A percentile compares a stretch with the other conserved stretches of the same genome.
These are phyloP conservation scores for Fusarium continuum DNA, from an alignment of 2,329 filamentous ascomycete genomes.

Conservation along the genomic window DNA sequence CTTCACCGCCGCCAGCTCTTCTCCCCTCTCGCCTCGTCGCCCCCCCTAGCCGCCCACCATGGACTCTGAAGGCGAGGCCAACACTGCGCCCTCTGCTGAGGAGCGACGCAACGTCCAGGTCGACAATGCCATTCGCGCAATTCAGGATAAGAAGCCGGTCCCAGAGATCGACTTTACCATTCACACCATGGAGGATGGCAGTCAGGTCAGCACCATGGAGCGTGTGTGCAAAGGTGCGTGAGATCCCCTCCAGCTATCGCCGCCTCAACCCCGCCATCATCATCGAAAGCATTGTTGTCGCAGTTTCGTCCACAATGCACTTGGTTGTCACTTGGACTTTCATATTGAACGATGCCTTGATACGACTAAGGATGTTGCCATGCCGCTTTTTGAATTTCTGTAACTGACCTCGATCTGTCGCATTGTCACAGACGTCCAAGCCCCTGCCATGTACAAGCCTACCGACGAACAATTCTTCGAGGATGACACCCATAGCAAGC, in stretches of 20 bases:
- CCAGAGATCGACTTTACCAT: slow-evolving; percentile 99
- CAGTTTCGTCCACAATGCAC: slow-evolving; percentile 16
- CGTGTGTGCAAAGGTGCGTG: slow-evolving; percentile 95
- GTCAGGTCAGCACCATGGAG: slow-evolving; percentile 93
- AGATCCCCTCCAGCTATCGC: slow-evolving; percentile 33
- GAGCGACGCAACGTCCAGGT: slow-evolving; percentile 69
- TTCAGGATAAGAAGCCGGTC: slow-evolving; percentile 92
- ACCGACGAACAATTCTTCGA: slow-evolving; percentile 95
- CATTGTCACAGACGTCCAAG: slow-evolving; percentile 82
- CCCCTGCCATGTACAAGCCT: slow-evolving; percentile 90
- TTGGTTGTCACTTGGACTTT: neutral
- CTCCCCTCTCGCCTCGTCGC: slow-evolving; percentile 20
- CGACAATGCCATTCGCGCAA: slow-evolving; percentile 90
- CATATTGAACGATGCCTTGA: neutral
- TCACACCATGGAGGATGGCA: slow-evolving; percentile 97
- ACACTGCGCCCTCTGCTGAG: slow-evolving; percentile 47
- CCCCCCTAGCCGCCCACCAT: slow-evolving; percentile 42
- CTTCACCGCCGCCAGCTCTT: slow-evolving; percentile 43
- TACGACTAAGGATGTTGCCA: neutral
- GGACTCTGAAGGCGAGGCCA: slow-evolving; percentile 58
- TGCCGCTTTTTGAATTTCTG: neutral
- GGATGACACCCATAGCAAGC: slow-evolving; percentile 84
- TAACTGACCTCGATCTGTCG: slow-evolving; percentile 29
- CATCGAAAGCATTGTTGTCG: slow-evolving; percentile 22
- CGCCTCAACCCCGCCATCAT: slow-evolving; percentile 37